Percentiles rank a stretch among this genome's conserved stretches.
These are phyloP conservation scores for Taphrina communis DNA, from an alignment of 1,139 yeast species.

Conservation along the genomic window DNA sequence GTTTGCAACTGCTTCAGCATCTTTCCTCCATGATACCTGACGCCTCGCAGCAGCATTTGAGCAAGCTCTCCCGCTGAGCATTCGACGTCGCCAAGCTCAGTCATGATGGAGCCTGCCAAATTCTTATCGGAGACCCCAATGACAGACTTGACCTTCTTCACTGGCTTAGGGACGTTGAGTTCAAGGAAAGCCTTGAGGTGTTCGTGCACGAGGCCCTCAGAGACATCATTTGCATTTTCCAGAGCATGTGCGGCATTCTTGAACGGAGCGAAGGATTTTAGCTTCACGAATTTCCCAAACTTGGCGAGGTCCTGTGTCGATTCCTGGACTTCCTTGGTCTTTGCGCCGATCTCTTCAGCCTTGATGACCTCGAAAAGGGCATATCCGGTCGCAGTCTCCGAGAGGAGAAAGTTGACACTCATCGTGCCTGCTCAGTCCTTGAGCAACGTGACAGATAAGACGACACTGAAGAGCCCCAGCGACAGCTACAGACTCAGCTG, in stretches of 20 bases:
- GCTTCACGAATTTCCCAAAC: constrained; percentile 90
- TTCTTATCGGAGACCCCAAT: constrained; percentile 94
- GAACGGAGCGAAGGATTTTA: constrained; percentile 96
- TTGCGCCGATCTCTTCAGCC: constrained; percentile 92
- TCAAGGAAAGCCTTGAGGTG: constrained; percentile 87
- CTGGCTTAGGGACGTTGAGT: constrained; percentile 85
- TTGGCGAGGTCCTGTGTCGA: constrained; percentile 84
- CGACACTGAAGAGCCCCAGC: no score
- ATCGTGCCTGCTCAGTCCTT: constrained; percentile 1
- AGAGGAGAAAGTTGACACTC: constrained; percentile 58
- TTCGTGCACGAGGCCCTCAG: constrained; percentile 95
- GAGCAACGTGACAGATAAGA: neutral
- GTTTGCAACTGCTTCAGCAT: constrained; percentile 88
- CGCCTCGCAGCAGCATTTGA: constrained; percentile 93
- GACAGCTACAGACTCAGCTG: no score
- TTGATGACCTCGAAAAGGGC: constrained; percentile 86
- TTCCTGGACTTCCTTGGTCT: constrained; percentile 91
- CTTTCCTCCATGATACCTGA: constrained; percentile 88
- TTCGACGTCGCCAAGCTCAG: constrained; percentile 83
- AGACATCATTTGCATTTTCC: constrained; percentile 96
- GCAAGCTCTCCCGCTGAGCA: constrained; percentile 89
- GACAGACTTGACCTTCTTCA: constrained; percentile 65
- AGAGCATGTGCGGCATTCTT: constrained; percentile 94
- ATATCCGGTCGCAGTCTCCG: constrained; percentile 98
- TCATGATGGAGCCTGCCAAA: constrained; percentile 96